phyloP scores from a whole-genome alignment of 495 filamentous ascomycete genomes.

The Polyplosphaeria fusca region DNA sequence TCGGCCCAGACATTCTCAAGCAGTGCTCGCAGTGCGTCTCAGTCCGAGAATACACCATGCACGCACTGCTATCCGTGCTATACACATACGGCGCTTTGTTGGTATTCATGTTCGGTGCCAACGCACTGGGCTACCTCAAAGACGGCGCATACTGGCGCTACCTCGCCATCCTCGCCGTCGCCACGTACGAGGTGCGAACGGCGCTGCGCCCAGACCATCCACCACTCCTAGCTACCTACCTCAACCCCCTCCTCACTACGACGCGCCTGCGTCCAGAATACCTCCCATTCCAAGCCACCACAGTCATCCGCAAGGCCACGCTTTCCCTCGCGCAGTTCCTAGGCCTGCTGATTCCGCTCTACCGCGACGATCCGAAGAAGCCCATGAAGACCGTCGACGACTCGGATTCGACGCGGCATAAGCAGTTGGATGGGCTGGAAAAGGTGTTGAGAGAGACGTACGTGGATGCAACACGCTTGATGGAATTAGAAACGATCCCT shows the following conservation, averaged over 20 bases:
- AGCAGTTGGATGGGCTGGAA: constrained; percentile 59
- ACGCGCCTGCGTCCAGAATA: constrained; percentile 59
- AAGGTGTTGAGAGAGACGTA: constrained; percentile 55
- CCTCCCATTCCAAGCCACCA: constrained; percentile 82
- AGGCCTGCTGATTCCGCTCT: constrained; percentile 70
- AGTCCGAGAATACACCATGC: constrained; percentile 66
- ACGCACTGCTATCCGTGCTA: constrained; percentile 56
- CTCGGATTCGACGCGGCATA: constrained; percentile 36
- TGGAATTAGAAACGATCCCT: constrained; percentile 78
- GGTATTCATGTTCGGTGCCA: constrained; percentile 61
- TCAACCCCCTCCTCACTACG: constrained; percentile 60
- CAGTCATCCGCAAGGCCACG: constrained; percentile 69
- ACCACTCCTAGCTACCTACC: constrained; percentile 52
- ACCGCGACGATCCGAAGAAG: constrained; percentile 41
- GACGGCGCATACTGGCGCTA: constrained; percentile 91
- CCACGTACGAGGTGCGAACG: constrained; percentile 69
- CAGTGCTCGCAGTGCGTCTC: constrained; percentile 67
- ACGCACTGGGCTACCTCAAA: constrained; percentile 67
- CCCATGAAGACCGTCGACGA: constrained; percentile 27
- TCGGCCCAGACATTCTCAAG: constrained; percentile 68
- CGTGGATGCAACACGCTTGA: constrained; percentile 62
- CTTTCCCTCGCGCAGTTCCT: constrained; percentile 88
- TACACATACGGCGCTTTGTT: constrained; percentile 66
- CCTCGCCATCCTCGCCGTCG: constrained; percentile 64
- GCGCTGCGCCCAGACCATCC: constrained; percentile 65